Evolutionary conservation across 1,139 yeast genomes (phyloP).

Genomic region (Blastobotrys serpentis): DNA sequence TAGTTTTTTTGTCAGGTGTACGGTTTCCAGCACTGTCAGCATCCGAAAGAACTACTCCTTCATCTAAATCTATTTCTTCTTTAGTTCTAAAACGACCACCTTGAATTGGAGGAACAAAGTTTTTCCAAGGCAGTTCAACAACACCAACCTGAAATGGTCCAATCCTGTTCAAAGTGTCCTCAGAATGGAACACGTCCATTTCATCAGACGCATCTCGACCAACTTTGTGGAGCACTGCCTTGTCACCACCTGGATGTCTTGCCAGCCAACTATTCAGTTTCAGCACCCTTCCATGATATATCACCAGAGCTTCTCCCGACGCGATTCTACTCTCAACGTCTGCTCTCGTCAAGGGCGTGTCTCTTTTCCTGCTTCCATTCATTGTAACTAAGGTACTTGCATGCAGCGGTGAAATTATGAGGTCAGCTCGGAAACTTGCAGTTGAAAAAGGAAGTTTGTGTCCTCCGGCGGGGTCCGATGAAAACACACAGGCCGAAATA

Average conservation of each 20-base stretch:
- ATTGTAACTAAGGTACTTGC: too few species aligned
- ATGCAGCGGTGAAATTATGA: background rate
- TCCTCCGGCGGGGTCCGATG: too few species aligned
- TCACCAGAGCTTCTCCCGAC: slow-evolving; percentile 66
- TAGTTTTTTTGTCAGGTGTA: background rate
- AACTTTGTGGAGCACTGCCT: slow-evolving; percentile 76
- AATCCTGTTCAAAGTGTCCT: slow-evolving; percentile 54
- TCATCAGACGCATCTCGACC: slow-evolving; percentile 92
- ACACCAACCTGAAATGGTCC: slow-evolving; percentile 60
- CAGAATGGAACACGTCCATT: slow-evolving; percentile 74
- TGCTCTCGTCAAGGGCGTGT: slow-evolving; percentile 25
- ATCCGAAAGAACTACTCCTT: slow-evolving; percentile 26
- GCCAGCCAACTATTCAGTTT: slow-evolving; percentile 69
- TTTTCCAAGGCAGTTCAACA: slow-evolving; percentile 64
- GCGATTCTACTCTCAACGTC: slow-evolving; percentile 56
- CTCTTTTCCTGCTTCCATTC: slow-evolving; percentile 1
- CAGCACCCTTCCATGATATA: slow-evolving; percentile 59
- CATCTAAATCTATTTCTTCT: slow-evolving; percentile 28
- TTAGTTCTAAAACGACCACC: slow-evolving; percentile 57
- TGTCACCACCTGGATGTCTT: slow-evolving; percentile 86
- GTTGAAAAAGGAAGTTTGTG: too few species aligned
- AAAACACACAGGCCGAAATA: too few species aligned
- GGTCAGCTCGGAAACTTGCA: too few species aligned
- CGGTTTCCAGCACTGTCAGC: slow-evolving; percentile 26
- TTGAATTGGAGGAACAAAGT: slow-evolving; percentile 83